Base-by-base conservation (phyloP, 768 basidiomycete genomes). In the Calocybe gangraenosa region DNA sequence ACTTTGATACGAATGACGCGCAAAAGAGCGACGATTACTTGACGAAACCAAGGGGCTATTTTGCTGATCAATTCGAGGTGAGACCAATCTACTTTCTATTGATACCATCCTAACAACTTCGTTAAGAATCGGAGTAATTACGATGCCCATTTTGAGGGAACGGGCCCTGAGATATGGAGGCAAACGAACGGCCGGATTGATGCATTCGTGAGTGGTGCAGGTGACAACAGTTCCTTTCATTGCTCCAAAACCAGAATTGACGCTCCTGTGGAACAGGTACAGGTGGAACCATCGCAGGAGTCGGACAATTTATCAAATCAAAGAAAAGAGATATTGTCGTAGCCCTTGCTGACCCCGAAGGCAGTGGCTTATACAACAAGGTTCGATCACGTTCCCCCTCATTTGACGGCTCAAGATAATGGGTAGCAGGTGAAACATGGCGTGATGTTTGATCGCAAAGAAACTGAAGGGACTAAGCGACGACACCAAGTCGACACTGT, bases 401-500 rank as follows among this genome's bases (percentile, higher is more conserved):
- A 43, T 40, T 35, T 35, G n/a, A n/a, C n/a, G n/a, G 34, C 41
- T 17, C 43, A 11, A 37, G 17, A 10, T 2, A 3, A 41, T 17
- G 13, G 20, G 7, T 7, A 44, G 3, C 30, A 88, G 85, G 79
- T 96, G 42, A 91, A 89, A 66, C 78, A 84, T 52, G 92, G 92
- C 3, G 96, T 97, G 6, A 91, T 99, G 93, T 99, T 84, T 58
- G 89, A 95, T 59, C 71, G 65, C n/a, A 89, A 78, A 51, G 95
- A 99, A 69, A 83, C 81, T 32, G 95, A 99, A 66, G 95, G 96
- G 4, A 95, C 84, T 7, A 92, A 90, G 58, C 67, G 96, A 56
- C 71, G 95, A 47, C 90, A 95, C 60, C 93, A 95, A 63, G 92
- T 97, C 11, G 95, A 98, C 58, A 95, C 93, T 0, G 82, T 96